A percentile compares a stretch with the other conserved stretches of the same genome.
Conservation (phyloP, 768 basidiomycete genomes). For the Suillus alpinus region DNA sequence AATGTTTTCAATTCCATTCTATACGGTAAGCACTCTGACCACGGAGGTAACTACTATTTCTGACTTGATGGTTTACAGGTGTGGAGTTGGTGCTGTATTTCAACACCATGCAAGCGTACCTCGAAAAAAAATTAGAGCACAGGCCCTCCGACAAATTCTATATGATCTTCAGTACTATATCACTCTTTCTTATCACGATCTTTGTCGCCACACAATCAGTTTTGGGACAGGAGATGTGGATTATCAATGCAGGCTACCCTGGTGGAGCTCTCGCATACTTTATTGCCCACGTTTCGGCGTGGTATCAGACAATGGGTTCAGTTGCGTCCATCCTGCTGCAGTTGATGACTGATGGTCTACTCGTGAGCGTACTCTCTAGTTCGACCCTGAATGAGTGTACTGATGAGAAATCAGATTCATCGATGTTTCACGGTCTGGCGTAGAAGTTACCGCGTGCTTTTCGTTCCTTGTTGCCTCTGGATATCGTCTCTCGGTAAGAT, state of each 20-base stretch:
- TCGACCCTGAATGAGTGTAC: not conserved
- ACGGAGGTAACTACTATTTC: not conserved
- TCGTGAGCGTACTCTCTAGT: slow-evolving; percentile 26
- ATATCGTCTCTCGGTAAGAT: slow-evolving; percentile 22
- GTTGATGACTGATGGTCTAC: slow-evolving; percentile 35
- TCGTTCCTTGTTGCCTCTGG: slow-evolving; percentile 24
- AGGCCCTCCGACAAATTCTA: slow-evolving; percentile 18
- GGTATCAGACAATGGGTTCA: slow-evolving; percentile 31
- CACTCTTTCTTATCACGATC: slow-evolving; percentile 32
- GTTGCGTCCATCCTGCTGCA: slow-evolving; percentile 29
- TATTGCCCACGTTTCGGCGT: slow-evolving; percentile 18
- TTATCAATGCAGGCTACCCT: slow-evolving; percentile 26
- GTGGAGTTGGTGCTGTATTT: slow-evolving; percentile 24
- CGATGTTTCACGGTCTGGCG: slow-evolving; percentile 37
- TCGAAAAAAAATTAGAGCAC: not conserved
- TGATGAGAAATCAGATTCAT: slow-evolving; percentile 29
- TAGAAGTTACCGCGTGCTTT: slow-evolving; percentile 9
- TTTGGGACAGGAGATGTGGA: slow-evolving; percentile 37
- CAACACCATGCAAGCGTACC: slow-evolving; percentile 19
- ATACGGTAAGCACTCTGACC: slow-evolving; percentile 8
- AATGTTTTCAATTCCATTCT: slow-evolving; percentile 14
- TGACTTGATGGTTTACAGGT: slow-evolving; percentile 12
- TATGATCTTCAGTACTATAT: slow-evolving; percentile 21
- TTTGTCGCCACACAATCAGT: slow-evolving; percentile 27
- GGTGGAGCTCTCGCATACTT: slow-evolving; percentile 37